phyloP scores from a whole-genome alignment of 768 basidiomycete species.

The Coprinellus aureogranulatus region DNA sequence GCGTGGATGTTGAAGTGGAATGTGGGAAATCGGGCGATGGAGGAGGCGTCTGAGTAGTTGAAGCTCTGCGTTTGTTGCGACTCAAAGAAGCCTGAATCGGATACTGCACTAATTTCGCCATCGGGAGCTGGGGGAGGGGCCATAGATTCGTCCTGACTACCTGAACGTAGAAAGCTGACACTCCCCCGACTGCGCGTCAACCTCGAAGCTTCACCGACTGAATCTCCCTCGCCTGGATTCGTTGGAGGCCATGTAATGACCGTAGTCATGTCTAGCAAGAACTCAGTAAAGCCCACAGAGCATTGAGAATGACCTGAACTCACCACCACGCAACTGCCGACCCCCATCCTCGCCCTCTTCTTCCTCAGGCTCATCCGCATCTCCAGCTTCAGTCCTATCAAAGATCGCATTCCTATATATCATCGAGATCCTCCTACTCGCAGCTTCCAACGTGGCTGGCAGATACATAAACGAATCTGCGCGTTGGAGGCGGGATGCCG shows the following conservation, averaged over 20 bases:
- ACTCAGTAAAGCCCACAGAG: constrained; percentile 1
- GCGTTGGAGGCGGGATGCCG: neutral
- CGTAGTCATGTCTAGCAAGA: constrained; percentile 42
- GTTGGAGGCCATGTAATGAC: constrained; percentile 56
- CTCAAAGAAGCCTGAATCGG: constrained; percentile 14
- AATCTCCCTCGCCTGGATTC: constrained; percentile 6
- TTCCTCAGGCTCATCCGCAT: constrained; percentile 13
- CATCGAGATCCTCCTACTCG: constrained; percentile 64
- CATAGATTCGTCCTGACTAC: neutral
- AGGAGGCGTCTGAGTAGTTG: constrained; percentile 64
- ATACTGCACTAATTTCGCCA: neutral
- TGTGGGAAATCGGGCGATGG: constrained; percentile 68
- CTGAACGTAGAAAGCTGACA: neutral
- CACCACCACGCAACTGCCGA: neutral
- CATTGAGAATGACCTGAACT: constrained; percentile 4
- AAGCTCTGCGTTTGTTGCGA: constrained; percentile 37
- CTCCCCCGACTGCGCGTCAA: neutral
- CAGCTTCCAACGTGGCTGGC: constrained; percentile 59
- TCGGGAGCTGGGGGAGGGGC: neutral
- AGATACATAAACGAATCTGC: constrained; percentile 36
- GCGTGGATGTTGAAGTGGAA: constrained; percentile 72
- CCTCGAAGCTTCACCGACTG: neutral
- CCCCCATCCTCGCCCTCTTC: constrained; percentile 7
- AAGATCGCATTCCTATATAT: constrained; percentile 77
- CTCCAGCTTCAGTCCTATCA: constrained; percentile 16